Percentiles rank a stretch among this genome's conserved stretches.
Evolutionary conservation across 2,329 filamentous ascomycete genomes (phyloP).

Genomic region (Elsinoe fawcettii): DNA sequence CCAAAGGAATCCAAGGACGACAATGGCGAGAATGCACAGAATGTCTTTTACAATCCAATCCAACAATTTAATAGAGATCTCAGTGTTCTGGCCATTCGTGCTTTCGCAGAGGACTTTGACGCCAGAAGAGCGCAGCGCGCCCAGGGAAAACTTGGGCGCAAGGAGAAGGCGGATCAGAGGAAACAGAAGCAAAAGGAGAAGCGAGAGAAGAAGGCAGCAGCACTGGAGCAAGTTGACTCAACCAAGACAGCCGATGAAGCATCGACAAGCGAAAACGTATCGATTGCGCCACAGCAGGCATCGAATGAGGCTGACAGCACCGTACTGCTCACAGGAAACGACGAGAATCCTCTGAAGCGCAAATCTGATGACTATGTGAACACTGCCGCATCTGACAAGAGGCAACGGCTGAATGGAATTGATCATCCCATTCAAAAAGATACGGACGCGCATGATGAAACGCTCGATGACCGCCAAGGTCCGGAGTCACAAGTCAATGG

Average conservation of each 20-base stretch:
- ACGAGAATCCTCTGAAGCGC: not conserved
- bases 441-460: no score
- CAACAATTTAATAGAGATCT: slow-evolving; percentile 98
- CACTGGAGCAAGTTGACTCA: slow-evolving; percentile 31
- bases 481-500: slow-evolving; percentile 13
- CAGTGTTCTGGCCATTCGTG: slow-evolving; percentile 84
- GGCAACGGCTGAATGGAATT: not conserved
- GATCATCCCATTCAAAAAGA: no score
- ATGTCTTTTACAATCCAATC: slow-evolving; percentile 97
- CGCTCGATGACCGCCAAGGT: no score
- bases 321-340: not conserved
- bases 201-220: slow-evolving; percentile 30
- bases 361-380: not conserved
- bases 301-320: not conserved
- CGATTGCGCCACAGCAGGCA: not conserved
- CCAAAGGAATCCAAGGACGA: slow-evolving; percentile 40
- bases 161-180: slow-evolving; percentile 14
- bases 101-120: slow-evolving; percentile 63
- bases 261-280: not conserved
- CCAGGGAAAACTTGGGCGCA: not conserved
- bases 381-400: not conserved
- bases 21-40: slow-evolving; percentile 57
- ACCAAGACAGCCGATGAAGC: slow-evolving; percentile 18
- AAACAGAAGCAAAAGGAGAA: slow-evolving; percentile 26
- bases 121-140: slow-evolving; percentile 15